phyloP scores from a whole-genome alignment of 768 basidiomycete species.

The Amanita subjunquillea region DNA sequence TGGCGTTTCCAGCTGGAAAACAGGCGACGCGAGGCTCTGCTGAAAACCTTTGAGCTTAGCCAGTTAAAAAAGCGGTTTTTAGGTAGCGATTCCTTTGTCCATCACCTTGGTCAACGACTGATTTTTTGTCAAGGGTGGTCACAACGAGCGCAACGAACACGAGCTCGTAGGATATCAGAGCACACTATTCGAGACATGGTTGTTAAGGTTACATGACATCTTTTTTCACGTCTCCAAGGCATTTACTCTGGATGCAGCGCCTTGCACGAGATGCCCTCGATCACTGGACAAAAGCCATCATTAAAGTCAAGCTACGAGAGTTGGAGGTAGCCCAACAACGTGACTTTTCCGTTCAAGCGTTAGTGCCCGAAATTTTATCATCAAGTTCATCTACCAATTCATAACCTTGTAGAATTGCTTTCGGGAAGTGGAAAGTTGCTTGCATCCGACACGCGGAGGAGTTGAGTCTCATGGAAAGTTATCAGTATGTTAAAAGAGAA shows the following conservation, averaged over 20 bases:
- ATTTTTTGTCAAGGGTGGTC: conserved; percentile 6
- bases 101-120: not conserved
- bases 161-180: conserved; percentile 3
- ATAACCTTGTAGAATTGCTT: conserved; percentile 32
- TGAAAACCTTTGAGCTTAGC: conserved; percentile 31
- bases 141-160: not conserved
- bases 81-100: not conserved
- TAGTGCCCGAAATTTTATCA: conserved; percentile 4
- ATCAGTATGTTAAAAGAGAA: conserved; percentile 71
- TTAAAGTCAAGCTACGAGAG: conserved; percentile 65
- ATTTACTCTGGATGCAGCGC: conserved; percentile 28
- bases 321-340: conserved; percentile 46
- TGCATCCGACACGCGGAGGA: conserved; percentile 60
- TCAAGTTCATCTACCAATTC: not conserved
- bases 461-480: conserved; percentile 74
- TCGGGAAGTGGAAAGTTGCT: conserved; percentile 59
- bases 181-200: conserved; percentile 6
- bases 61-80: conserved; percentile 17
- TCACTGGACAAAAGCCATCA: conserved; percentile 65
- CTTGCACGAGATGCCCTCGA: conserved; percentile 35
- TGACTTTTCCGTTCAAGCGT: conserved; percentile 22
- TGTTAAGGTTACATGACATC: conserved; percentile 10
- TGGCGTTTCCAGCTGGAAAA: conserved; percentile 39
- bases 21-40: conserved; percentile 31
- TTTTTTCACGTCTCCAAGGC: conserved; percentile 6